Evolutionary conservation across 768 basidiomycete genomes (phyloP), one percentile per base, ranked within the genome.

Genomic region (Gymnopilus junonius): DNA sequence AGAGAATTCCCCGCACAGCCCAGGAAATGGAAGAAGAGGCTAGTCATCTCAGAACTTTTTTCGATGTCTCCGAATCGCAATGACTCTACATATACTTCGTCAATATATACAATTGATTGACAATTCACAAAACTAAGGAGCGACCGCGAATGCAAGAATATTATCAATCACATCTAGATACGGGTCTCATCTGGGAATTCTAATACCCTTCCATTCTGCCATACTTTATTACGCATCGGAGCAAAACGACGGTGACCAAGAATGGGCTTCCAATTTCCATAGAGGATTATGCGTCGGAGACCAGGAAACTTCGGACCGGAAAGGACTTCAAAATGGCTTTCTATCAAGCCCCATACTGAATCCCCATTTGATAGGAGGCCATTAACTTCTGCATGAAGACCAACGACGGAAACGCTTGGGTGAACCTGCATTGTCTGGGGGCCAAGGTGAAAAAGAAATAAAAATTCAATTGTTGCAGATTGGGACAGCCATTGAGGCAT

Each of bases 21-120:
- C 81, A 87, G 59, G 94, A 95, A 61, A 95, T 95, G 94, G 85
- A 88, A 73, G 79, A 80, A 59, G 94, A 96, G 74, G 93, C 93
- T 0, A 70, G 62, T 20, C 91, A 91, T 90, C 74, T 95, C 34
- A 80, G 74, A 59, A 71, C 71, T 2, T 85, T 93, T 65, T 90
- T 91, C 65, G 50, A 68, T 7, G 43, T 50, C 6, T 5, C 27
- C 43, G 31, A 40, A 20, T 39, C 32, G 15, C 37, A 32, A 50
- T 58, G 17, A 37, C 8, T 55, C 34, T 54, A 21, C 20, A 35
- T 42, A 42, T 6, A 35, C 35, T 12, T 35, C 35, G 35, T 35
- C 35, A 11, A 35, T 29, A 29, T n/a, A 29, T 54, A 54, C n/a
- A 21, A 21, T 35, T 17, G 20, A 54, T 20, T 11, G 15, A n/a